phyloP scores from a whole-genome alignment of 495 filamentous ascomycete genomes.

The Glutinoglossum americanum region DNA sequence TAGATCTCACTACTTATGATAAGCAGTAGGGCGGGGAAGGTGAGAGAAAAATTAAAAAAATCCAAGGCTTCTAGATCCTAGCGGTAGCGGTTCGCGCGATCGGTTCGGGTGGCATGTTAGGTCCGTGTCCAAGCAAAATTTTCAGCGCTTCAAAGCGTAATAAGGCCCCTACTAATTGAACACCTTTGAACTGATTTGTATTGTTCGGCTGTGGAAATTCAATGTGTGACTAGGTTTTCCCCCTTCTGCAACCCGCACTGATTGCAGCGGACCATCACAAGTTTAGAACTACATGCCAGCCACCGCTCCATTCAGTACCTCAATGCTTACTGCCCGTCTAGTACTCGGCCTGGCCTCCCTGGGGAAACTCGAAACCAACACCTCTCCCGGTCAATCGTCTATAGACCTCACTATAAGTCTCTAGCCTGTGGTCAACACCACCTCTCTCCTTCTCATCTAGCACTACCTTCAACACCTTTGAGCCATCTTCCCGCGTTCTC shows the following conservation, averaged over 20 bases:
- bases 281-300: background rate
- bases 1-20: too few species aligned
- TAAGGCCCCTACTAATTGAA: too few species aligned
- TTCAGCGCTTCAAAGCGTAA: background rate
- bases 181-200: background rate
- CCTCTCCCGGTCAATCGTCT: conserved; percentile 79
- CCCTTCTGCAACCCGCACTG: background rate
- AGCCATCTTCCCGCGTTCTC: conserved; percentile 90
- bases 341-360: conserved; percentile 54
- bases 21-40: too few species aligned
- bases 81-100: too few species aligned
- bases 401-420: conserved; percentile 99
- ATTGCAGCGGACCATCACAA: background rate
- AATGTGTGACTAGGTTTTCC: background rate
- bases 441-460: conserved; percentile 99
- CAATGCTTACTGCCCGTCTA: conserved; percentile 21
- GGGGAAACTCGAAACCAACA: conserved; percentile 94
- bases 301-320: background rate
- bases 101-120: too few species aligned
- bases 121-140: background rate
- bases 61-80: too few species aligned
- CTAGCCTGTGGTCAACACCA: conserved; percentile 92
- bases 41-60: too few species aligned
- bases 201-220: background rate
- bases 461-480: conserved; percentile 93